Evolutionary conservation across 108 stramenopile genomes (phyloP).

Genomic region (Fragilariopsis cylindrus): DNA sequence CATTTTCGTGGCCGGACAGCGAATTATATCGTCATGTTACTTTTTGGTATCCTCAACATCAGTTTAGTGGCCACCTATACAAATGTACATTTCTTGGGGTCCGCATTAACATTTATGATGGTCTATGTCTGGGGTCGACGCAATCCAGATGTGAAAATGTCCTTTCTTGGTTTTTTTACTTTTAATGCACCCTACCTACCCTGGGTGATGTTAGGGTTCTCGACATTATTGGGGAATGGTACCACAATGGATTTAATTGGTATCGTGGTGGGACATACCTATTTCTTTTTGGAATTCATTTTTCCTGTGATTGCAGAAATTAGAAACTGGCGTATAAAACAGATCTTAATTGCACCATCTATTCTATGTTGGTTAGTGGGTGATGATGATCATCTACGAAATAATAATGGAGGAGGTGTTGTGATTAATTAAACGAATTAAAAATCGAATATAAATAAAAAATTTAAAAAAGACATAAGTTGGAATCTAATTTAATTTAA

Average conservation of each 20-base stretch:
- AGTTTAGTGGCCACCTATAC: constrained; percentile 81
- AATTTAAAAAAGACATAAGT: no score
- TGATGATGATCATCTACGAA: constrained; percentile 36
- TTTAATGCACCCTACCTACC: constrained; percentile 97
- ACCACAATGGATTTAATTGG: constrained; percentile 89
- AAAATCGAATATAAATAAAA: no score
- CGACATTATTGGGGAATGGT: constrained; percentile 83
- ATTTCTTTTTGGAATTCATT: constrained; percentile 97
- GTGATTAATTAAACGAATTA: no score
- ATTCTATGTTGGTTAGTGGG: constrained; percentile 79
- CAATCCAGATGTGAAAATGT: constrained; percentile 90
- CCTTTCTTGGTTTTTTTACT: constrained; percentile 91
- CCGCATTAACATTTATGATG: constrained; percentile 98
- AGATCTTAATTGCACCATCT: constrained; percentile 76
- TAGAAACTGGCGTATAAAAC: constrained; percentile 86
- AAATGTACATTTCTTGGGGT: constrained; percentile 87
- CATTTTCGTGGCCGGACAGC: constrained; percentile 93
- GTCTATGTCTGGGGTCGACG: constrained; percentile 95
- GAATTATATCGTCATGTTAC: constrained; percentile 90
- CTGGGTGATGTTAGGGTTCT: constrained; percentile 95
- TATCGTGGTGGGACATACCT: constrained; percentile 95
- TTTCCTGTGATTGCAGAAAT: constrained; percentile 92
- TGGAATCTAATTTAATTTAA: no score
- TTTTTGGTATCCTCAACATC: constrained; percentile 88
- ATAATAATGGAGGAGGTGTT: no score